A percentile compares a stretch with the other conserved stretches of the same genome.
Conservation (phyloP, 192 early-diverging fungal genomes). For the Phlyctochytrium bullatum region DNA sequence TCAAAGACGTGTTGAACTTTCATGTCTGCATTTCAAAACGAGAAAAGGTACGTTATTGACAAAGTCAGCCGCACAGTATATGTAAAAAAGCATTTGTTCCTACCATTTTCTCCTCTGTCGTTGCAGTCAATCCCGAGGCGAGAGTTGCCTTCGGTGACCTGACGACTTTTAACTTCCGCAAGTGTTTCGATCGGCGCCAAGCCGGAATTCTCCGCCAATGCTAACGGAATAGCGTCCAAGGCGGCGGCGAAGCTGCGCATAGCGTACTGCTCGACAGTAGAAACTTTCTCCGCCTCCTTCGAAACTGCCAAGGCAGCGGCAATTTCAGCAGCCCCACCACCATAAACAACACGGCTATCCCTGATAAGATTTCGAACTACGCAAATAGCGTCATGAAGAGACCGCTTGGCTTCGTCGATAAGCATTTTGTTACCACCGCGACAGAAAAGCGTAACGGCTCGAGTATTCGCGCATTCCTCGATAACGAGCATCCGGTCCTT, state of each 20-base stretch:
- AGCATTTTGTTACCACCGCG: slow-evolving; percentile 99
- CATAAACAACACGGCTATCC: slow-evolving; percentile 99
- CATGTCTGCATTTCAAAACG: slow-evolving; percentile 72
- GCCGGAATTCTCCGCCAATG: slow-evolving; percentile 97
- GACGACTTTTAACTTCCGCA: slow-evolving; percentile 91
- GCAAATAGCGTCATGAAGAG: slow-evolving; percentile 97
- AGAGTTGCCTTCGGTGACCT: slow-evolving; percentile 81
- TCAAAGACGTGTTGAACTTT: slow-evolving; percentile 97
- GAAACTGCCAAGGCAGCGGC: slow-evolving; percentile 91
- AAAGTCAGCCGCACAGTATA: not conserved
- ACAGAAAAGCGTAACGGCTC: slow-evolving; percentile 95
- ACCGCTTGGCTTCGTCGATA: slow-evolving; percentile 98
- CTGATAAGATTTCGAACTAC: slow-evolving; percentile 95
- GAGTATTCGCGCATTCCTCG: slow-evolving; percentile 98
- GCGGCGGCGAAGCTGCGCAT: slow-evolving; percentile 98
- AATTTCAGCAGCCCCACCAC: slow-evolving; percentile 98
- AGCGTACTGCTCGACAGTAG: slow-evolving; percentile 97
- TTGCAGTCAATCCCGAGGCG: slow-evolving; percentile 96
- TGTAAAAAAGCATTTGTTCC: slow-evolving; percentile 9
- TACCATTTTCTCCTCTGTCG: slow-evolving; percentile 81
- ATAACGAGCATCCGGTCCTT: slow-evolving; percentile 99
- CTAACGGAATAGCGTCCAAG: slow-evolving; percentile 89
- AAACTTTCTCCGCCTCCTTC: slow-evolving; percentile 84
- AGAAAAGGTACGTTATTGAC: not conserved
- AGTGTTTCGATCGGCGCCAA: slow-evolving; percentile 95